Evolutionary conservation across 768 basidiomycete genomes (phyloP).

Genomic region (Leccinum disarticulatum): DNA sequence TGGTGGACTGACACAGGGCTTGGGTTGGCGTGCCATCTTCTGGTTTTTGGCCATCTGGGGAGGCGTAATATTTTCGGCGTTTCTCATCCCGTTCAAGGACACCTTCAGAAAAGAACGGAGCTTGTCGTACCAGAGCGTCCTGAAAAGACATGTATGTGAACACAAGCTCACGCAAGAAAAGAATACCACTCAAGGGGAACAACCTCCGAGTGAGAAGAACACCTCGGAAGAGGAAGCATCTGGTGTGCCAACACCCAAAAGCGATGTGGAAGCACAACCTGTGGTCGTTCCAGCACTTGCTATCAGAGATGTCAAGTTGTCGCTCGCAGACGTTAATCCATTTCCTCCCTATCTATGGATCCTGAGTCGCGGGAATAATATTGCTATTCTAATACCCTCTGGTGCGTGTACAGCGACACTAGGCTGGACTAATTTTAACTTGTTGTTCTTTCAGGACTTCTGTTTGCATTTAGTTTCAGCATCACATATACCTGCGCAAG

Average conservation of each 20-base stretch:
- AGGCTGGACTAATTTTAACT: not conserved
- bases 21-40: slow-evolving; percentile 82
- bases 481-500: slow-evolving; percentile 75
- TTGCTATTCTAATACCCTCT: slow-evolving; percentile 48
- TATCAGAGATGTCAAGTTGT: slow-evolving; percentile 47
- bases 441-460: slow-evolving; percentile 44
- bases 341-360: slow-evolving; percentile 61
- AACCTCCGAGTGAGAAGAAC: slow-evolving; percentile 9
- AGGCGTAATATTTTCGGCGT: slow-evolving; percentile 52
- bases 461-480: slow-evolving; percentile 70
- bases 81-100: slow-evolving; percentile 75
- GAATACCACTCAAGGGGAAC: slow-evolving; percentile 5
- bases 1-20: slow-evolving; percentile 62
- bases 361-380: slow-evolving; percentile 63
- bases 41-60: slow-evolving; percentile 77
- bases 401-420: slow-evolving; percentile 23
- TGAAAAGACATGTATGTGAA: slow-evolving; percentile 43
- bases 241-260: slow-evolving; percentile 11
- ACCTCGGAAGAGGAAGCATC: not conserved
- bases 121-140: slow-evolving; percentile 68
- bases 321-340: slow-evolving; percentile 72
- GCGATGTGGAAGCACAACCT: slow-evolving; percentile 25
- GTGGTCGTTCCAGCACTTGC: slow-evolving; percentile 10
- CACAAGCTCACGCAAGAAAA: slow-evolving; percentile 19
- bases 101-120: slow-evolving; percentile 86